Evolutionary conservation across 257 asterid species (phyloP), one percentile per base, ranked within the genome.

Genomic region (Ajuga chamaepitys): DNA sequence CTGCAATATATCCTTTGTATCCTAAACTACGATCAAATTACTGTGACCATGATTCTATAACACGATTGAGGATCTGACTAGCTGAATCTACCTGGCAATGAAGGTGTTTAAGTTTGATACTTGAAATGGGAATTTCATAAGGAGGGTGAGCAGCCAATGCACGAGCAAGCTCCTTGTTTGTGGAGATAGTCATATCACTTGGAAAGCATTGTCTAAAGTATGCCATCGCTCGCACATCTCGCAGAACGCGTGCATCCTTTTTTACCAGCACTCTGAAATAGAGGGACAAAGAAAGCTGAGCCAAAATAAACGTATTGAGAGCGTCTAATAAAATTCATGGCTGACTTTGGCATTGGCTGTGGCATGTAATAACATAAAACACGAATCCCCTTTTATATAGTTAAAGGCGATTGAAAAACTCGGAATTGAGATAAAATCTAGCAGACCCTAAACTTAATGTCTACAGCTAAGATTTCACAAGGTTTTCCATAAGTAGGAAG

Each of bases 141-240:
- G 99, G 99, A 70, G 87, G 89, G 64, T 68, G 92, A 62, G 93
- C 82, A 68, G 91, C 82, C 74, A 93, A 78, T 52, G 96, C 95
- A 67, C 51, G 83, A 65, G 96, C 88, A 52, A 93, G 95, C 79
- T 93, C 97, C 78, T 86, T 87, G 70, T 83, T 81, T 9, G 88
- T 83, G 48, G 87, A 72, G 78, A 88, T 72, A 62, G 66, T 45
- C 70, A 47, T 51, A 46, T 83, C 84, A 75, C 83, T 82, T 9
- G 95, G 85, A 72, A 93, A 89, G 77, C 96, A 89, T 58, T 89
- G 99, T 68, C 91, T 83, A 74, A 93, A 93, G 85, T 93, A 93
- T 58, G 95, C 89, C 84, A 89, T 87, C 20, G 82, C 53, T 59
- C 90, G 94, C 48, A 89, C 53, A 74, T 89, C 95, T 56, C 99